Evolutionary conservation across 345 rosid genomes (phyloP).

Genomic region (Hibiscus mutabilis): DNA sequence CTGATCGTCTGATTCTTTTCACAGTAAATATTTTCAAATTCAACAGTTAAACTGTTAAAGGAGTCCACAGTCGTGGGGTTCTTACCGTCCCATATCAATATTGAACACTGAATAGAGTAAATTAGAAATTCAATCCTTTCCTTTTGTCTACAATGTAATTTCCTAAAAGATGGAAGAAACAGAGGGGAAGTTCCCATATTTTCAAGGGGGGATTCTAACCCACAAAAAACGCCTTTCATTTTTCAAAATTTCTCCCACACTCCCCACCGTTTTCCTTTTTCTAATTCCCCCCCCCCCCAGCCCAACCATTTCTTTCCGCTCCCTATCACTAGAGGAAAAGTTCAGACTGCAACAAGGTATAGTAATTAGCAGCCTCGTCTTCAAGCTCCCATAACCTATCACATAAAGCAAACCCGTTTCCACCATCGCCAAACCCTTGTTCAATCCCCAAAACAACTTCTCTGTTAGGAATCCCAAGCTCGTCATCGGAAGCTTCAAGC

Average conservation of each 20-base stretch:
- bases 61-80: no score
- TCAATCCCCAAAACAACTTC: slow-evolving; percentile 18
- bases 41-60: no score
- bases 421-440: slow-evolving; percentile 15
- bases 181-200: background rate
- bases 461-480: slow-evolving; percentile 68
- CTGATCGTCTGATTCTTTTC: no score
- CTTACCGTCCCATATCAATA: no score
- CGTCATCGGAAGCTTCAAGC: slow-evolving; percentile 82
- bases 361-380: slow-evolving; percentile 63
- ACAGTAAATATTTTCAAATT: no score
- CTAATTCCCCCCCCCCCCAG: background rate
- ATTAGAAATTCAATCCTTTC: no score
- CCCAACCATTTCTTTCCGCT: background rate
- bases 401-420: slow-evolving; percentile 29
- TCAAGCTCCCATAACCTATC: slow-evolving; percentile 74
- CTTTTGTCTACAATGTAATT: no score
- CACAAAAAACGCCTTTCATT: slow-evolving; percentile 1
- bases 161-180: no score
- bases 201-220: slow-evolving; percentile 1
- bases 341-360: slow-evolving; percentile 52
- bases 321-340: slow-evolving; percentile 29
- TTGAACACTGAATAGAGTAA: no score
- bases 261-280: background rate
- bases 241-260: background rate